Evolutionary conservation across 2,329 filamentous ascomycete species (phyloP).

Genomic region (Cercospora berteroae): DNA sequence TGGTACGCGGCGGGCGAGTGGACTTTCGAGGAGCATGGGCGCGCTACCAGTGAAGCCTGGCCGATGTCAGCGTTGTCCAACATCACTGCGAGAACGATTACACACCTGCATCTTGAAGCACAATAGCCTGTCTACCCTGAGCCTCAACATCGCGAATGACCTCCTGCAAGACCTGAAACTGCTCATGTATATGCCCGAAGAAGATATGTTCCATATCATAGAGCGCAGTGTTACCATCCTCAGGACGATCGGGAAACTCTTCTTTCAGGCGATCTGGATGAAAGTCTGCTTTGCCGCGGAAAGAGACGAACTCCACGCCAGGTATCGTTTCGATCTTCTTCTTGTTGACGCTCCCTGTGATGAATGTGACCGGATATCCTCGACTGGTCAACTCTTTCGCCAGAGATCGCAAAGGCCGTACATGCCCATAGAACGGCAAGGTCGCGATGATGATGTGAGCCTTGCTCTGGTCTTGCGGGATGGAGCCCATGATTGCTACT

Average conservation of each 20-base stretch:
- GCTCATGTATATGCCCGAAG: background rate
- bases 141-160: slow-evolving; percentile 4
- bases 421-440: slow-evolving; percentile 29
- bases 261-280: slow-evolving; percentile 33
- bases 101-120: slow-evolving; percentile 8
- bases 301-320: slow-evolving; percentile 42
- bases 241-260: slow-evolving; percentile 28
- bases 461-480: background rate
- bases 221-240: slow-evolving; percentile 10
- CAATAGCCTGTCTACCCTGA: background rate
- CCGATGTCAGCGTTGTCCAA: background rate
- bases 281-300: slow-evolving; percentile 24
- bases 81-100: background rate
- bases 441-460: slow-evolving; percentile 29
- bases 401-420: slow-evolving; percentile 35
- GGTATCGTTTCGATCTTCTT: slow-evolving; percentile 36
- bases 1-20: slow-evolving; percentile 11
- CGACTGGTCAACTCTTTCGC: slow-evolving; percentile 40
- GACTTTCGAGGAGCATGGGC: slow-evolving; percentile 6
- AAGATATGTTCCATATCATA: slow-evolving; percentile 17
- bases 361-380: slow-evolving; percentile 47
- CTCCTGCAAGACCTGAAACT: slow-evolving; percentile 10
- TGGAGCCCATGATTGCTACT: background rate
- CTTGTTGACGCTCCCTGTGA: slow-evolving; percentile 42
- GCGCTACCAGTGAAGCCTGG: slow-evolving; percentile 1